Conservation (phyloP, 208 protist species). For the Acanthamoeba sp. region DNA sequence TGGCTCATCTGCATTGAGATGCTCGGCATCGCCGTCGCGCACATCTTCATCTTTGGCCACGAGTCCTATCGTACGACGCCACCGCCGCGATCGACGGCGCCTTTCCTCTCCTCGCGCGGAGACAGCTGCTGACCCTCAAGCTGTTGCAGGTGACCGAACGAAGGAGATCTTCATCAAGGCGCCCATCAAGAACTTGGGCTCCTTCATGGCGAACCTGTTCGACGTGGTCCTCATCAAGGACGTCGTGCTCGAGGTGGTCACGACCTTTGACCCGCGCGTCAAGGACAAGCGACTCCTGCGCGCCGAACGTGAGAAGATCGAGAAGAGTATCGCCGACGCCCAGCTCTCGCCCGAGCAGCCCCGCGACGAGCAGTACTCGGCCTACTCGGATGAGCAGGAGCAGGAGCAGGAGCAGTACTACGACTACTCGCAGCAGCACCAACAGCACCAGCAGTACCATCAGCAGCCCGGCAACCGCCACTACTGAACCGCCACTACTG, state of each 20-base stretch:
- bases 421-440: too few relatives aligned
- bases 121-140: not conserved
- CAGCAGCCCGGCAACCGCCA: not conserved
- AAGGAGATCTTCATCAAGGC: conserved; percentile 12
- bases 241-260: conserved; percentile 16
- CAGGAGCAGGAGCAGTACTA: too few relatives aligned
- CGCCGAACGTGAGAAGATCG: conserved; percentile 29
- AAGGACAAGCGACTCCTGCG: conserved; percentile 37
- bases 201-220: not conserved
- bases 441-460: not conserved
- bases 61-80: conserved; percentile 61
- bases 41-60: conserved; percentile 27
- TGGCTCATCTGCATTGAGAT: conserved; percentile 40
- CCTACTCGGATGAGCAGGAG: not conserved
- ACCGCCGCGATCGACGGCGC: too few relatives aligned
- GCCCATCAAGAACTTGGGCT: not conserved
- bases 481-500: too few relatives aligned
- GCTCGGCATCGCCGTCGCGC: not conserved
- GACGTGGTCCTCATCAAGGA: conserved; percentile 55
- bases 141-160: not conserved
- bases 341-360: not conserved
- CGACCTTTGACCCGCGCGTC: conserved; percentile 33
- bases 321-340: conserved; percentile 12
- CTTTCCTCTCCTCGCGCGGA: not conserved
- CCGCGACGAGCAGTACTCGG: not conserved